Conservation (phyloP, 2,329 filamentous ascomycete species). For the Fusarium coicis region DNA sequence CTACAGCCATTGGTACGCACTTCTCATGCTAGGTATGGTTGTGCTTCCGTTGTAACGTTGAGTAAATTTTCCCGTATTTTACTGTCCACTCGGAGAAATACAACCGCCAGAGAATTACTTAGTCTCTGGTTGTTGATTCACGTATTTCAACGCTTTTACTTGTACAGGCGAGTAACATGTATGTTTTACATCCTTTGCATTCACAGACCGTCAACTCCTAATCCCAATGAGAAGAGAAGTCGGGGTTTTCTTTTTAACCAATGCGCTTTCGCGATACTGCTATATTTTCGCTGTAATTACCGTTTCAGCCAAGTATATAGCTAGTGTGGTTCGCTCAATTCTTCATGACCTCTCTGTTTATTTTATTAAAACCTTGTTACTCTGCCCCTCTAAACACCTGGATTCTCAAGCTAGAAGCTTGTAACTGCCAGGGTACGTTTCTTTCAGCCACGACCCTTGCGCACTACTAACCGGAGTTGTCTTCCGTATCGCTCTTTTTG, state of each 20-base stretch:
- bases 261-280: not conserved
- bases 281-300: not conserved
- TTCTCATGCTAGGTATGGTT: not conserved
- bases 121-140: not conserved
- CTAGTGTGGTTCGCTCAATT: not conserved
- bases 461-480: not conserved
- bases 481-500: not conserved
- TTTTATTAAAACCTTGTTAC: not conserved
- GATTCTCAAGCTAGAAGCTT: not conserved
- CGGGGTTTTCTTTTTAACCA: not conserved
- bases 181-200: not conserved
- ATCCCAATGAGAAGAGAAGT: not conserved
- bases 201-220: not conserved
- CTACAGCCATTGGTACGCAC: not conserved
- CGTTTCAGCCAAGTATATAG: not conserved
- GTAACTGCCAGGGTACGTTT: not conserved
- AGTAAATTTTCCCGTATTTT: not conserved
- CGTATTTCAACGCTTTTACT: not conserved
- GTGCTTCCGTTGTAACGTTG: not conserved
- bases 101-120: not conserved
- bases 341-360: not conserved
- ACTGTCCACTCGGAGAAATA: not conserved
- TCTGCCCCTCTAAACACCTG: not conserved
- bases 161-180: not conserved
- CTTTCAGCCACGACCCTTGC: not conserved